Percentiles rank a stretch among this genome's conserved stretches.
phyloP scores from a whole-genome alignment of 2,329 filamentous ascomycete species.

The Thielaviopsis euricoi region DNA sequence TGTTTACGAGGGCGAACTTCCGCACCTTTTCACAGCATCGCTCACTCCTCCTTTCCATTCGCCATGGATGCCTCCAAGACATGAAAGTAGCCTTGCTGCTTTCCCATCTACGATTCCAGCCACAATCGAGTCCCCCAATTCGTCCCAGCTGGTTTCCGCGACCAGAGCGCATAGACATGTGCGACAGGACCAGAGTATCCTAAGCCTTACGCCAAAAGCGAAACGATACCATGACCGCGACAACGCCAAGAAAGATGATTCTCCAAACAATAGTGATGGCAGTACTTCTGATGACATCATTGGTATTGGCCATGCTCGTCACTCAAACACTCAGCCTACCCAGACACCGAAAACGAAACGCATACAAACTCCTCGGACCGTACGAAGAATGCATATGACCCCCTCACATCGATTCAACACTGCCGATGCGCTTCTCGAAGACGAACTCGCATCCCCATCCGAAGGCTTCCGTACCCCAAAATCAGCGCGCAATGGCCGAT shows the following conservation, averaged over 20 bases:
- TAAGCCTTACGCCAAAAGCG: background rate
- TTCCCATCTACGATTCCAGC: background rate
- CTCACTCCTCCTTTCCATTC: constrained; percentile 6
- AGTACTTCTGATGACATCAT: background rate
- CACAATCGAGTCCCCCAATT: background rate
- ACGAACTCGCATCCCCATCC: constrained; percentile 9
- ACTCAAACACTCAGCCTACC: background rate
- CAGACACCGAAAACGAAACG: background rate
- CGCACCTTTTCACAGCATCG: constrained; percentile 4
- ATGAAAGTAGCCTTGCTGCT: background rate
- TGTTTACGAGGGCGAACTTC: constrained; percentile 4
- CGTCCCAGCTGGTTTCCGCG: background rate
- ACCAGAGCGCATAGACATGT: background rate
- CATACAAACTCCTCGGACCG: constrained; percentile 1
- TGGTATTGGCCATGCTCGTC: background rate
- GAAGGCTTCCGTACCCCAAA: background rate
- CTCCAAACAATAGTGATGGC: background rate
- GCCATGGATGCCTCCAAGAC: background rate
- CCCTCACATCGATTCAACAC: constrained; percentile 3
- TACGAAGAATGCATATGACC: constrained; percentile 1
- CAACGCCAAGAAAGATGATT: background rate
- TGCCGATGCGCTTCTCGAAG: constrained; percentile 4
- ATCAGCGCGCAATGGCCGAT: background rate
- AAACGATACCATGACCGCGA: background rate
- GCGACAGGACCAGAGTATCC: background rate